A percentile compares a stretch with the other conserved stretches of the same genome.
These are phyloP conservation scores for Fomitopsis pulvina DNA, from an alignment of 768 basidiomycete genomes.

Conservation along the genomic window DNA sequence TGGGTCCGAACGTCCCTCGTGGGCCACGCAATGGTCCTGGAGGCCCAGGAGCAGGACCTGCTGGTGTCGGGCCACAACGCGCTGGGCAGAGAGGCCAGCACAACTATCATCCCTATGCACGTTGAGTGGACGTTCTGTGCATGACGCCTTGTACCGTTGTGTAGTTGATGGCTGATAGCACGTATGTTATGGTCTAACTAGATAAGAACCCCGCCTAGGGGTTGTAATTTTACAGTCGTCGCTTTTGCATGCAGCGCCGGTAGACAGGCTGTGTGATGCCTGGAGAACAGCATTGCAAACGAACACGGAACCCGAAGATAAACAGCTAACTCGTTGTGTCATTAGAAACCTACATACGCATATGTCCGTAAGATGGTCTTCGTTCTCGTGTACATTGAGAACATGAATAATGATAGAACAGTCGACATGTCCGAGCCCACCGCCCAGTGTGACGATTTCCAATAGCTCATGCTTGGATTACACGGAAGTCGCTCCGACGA, in stretches of 20 bases:
- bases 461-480: too few species aligned
- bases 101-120: constrained; percentile 80
- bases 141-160: neutral
- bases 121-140: constrained; percentile 27
- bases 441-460: too few species aligned
- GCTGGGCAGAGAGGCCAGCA: constrained; percentile 68
- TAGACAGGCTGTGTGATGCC: too few species aligned
- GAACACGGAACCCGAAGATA: too few species aligned
- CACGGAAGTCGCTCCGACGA: constrained; percentile 30
- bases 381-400: too few species aligned
- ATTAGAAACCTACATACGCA: too few species aligned
- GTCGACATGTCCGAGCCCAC: too few species aligned
- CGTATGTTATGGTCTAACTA: neutral
- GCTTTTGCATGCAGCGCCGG: too few species aligned
- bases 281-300: too few species aligned
- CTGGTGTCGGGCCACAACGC: constrained; percentile 68
- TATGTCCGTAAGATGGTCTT: too few species aligned
- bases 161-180: neutral
- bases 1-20: constrained; percentile 37
- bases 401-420: too few species aligned
- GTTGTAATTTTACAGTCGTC: neutral
- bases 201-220: neutral
- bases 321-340: too few species aligned
- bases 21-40: constrained; percentile 56
- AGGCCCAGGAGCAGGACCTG: constrained; percentile 39